Evolutionary conservation across 2,329 filamentous ascomycete species (phyloP), one percentile per base, ranked within the genome.

Genomic region (Fusarium clavum): DNA sequence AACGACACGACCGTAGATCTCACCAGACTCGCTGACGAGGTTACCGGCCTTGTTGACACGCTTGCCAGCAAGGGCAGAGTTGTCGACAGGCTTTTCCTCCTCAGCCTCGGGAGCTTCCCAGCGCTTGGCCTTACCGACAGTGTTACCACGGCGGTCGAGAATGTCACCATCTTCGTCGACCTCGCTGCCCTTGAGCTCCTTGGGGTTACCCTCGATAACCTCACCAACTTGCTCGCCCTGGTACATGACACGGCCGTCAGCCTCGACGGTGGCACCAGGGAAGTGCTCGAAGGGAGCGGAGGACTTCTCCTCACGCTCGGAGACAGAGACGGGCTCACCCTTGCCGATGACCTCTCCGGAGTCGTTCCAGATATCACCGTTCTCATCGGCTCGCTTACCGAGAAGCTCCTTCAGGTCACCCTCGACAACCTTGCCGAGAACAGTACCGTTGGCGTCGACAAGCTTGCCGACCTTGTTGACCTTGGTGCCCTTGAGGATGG

Each of bases 311-410:
- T 86, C 85, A 6, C 84, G 82, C 70, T 89, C 87, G 18, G 78
- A 78, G 6, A 85, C 81, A 5, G 90, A 86, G 2, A 79, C 64
- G 14, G 90, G 86, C 79, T 93, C 90, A 45, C 86, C 88, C 56
- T 87, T 86, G 30, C 91, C 91, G 53, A 93, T 86, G 40, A 91
- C 83, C 77, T 92, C 87, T 64, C 91, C 91, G 8, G 83, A 83
- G 65, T 92, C 90, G 75, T 90, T 90, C 88, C 89, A 93, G 80
- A 93, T 90, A 69, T 91, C 84, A 46, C 91, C 91, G 38, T 91
- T 81, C 57, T 87, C 88, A 67, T 92, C 90, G 34, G 88, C 82
- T 75, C 87, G 87, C 74, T 87, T 88, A 72, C 90, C 90, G 32
- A 90, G 78, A 8, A 93, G 84, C 67, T 91, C 83, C 78, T 90